Base-by-base conservation (phyloP, 106 monocot species). In the Platanthera guangdongensis region DNA sequence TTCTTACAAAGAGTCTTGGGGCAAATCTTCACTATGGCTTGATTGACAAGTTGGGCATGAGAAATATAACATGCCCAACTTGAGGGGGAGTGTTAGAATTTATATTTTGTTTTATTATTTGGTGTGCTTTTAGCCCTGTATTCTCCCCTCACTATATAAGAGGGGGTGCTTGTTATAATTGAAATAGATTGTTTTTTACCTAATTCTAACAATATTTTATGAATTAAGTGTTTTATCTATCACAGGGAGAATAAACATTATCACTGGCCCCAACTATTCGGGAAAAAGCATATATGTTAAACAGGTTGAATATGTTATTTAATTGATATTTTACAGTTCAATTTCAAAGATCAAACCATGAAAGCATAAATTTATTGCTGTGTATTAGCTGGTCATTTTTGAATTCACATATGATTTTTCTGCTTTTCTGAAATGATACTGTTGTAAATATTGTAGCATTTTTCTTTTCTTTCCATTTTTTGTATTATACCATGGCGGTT, bases 261-360 rank as follows among this genome's bases (percentile, higher is more conserved):
- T 99, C 57, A 90, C 89, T 78, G 99, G 99, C 52, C 99, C 99
- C 64, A 99, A 99, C 76, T 99, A 90, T 86, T 99, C 99, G 4
- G 99, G 99, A 51, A 99, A 99, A 83, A 99, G 99, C 86, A 92
- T 99, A 78, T 99, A 99, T 78, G 81, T 94, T 63, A 99, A 99
- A 73, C 99, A 99, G 99, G 96, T 91, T 45, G 77, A 72, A 67
- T 57, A 71, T 72, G 16, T 79, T 6, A 71, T 11, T 78, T 59
- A 72, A 0, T 15, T 79, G 52, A 49, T 79, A 47, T 70, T 13
- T 70, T 28, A 70, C 16, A 6, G 32, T 65, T 65, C 30, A 21
- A 65, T 65, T 65, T n/a, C 65, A 65, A 65, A 65, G 32, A 32
- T 11, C 65, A 30, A 19, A 65, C 11, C 8, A 3, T 11, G 10